Percentiles rank a stretch among this genome's conserved stretches.
Evolutionary conservation across 1,139 yeast genomes (phyloP).

Genomic region (Pichia sp.): DNA sequence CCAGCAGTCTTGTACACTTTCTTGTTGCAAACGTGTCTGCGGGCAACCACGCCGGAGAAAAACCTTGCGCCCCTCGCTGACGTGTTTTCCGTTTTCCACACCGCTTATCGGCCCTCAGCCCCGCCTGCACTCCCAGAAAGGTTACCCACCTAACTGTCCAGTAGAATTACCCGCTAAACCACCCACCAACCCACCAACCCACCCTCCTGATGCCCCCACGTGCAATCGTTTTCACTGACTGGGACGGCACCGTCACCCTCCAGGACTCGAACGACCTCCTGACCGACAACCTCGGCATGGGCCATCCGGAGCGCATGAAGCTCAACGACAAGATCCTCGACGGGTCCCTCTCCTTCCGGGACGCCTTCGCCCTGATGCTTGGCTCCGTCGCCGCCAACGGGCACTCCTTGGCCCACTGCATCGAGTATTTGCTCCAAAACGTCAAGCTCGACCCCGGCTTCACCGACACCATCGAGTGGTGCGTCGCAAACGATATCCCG

Average conservation of each 20-base stretch:
- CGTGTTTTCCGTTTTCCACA: too few relatives aligned
- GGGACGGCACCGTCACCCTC: slow-evolving; percentile 95
- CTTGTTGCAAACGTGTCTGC: too few relatives aligned
- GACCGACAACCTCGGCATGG: slow-evolving; percentile 88
- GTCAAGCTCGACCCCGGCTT: slow-evolving; percentile 89
- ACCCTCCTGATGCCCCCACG: slow-evolving; percentile 27
- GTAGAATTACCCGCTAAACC: background rate
- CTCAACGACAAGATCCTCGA: slow-evolving; percentile 71
- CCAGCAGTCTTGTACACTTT: too few relatives aligned
- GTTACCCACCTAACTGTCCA: too few relatives aligned
- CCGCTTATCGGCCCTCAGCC: too few relatives aligned
- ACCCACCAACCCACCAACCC: background rate
- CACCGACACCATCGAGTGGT: slow-evolving; percentile 75
- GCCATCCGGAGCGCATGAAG: slow-evolving; percentile 58
- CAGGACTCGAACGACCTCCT: slow-evolving; percentile 88
- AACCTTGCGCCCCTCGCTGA: too few relatives aligned
- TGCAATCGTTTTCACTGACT: slow-evolving; percentile 91
- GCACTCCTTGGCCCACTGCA: slow-evolving; percentile 62
- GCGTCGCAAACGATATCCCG: slow-evolving; percentile 65
- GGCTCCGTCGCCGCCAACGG: slow-evolving; percentile 57
- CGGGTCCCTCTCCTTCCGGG: slow-evolving; percentile 56
- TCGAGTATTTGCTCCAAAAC: slow-evolving; percentile 55
- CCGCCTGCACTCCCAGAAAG: too few relatives aligned
- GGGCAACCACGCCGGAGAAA: too few relatives aligned
- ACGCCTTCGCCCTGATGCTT: slow-evolving; percentile 81